A percentile compares a stretch with the other conserved stretches of the same genome.
These are phyloP conservation scores for Leucosporidium scottii DNA, from an alignment of 768 basidiomycete species.

Conservation along the genomic window DNA sequence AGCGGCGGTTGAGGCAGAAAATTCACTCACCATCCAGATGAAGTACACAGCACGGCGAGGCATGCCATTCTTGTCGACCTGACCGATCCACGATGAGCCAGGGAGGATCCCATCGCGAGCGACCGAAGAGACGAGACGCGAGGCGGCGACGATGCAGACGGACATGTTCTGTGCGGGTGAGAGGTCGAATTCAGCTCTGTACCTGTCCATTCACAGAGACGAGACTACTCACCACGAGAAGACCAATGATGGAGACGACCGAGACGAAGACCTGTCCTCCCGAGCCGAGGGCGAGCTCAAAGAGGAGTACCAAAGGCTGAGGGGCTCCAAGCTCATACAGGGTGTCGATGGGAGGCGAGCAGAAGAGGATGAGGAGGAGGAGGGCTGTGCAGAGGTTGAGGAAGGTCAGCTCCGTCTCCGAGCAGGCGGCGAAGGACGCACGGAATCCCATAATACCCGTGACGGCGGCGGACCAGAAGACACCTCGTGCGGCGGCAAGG, in stretches of 20 bases:
- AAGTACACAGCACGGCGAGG: constrained; percentile 79
- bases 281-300: constrained; percentile 71
- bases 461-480: constrained; percentile 67
- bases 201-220: background rate
- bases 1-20: background rate
- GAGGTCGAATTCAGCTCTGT: background rate
- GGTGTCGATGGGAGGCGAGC: constrained; percentile 49
- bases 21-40: constrained; percentile 58
- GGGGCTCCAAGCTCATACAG: constrained; percentile 71
- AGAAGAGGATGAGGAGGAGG: constrained; percentile 28
- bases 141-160: constrained; percentile 78
- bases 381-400: constrained; percentile 45
- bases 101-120: constrained; percentile 88
- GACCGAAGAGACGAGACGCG: constrained; percentile 80
- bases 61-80: constrained; percentile 64
- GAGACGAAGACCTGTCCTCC: constrained; percentile 81
- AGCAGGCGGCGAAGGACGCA: constrained; percentile 51
- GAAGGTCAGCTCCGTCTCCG: background rate
- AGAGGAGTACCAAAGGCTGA: constrained; percentile 84
- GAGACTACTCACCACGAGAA: constrained; percentile 59
- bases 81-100: constrained; percentile 70
- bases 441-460: constrained; percentile 49
- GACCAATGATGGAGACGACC: constrained; percentile 66
- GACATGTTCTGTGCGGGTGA: constrained; percentile 60
- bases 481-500: constrained; percentile 73